Evolutionary conservation across 2,329 filamentous ascomycete genomes (phyloP).

Genomic region (Septoria linicola): DNA sequence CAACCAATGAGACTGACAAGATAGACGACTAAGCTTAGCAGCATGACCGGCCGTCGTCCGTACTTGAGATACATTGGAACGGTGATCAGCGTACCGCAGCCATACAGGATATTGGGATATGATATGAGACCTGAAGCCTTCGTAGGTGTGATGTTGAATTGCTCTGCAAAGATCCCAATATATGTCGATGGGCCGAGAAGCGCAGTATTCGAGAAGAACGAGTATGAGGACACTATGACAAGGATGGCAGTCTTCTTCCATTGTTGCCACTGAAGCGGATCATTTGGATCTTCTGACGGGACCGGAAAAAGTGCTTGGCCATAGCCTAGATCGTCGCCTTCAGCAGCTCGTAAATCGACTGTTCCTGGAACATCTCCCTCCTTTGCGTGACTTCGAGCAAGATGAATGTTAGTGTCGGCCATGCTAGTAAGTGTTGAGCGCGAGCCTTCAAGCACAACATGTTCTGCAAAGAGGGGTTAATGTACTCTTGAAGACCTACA

Average conservation of each 20-base stretch:
- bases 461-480: no score
- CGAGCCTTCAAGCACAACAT: no score
- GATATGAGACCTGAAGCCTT: constrained; percentile 57
- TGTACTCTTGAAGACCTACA: no score
- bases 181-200: constrained; percentile 58
- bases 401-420: neutral
- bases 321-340: constrained; percentile 60
- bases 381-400: constrained; percentile 51
- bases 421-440: neutral
- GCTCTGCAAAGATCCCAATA: constrained; percentile 54
- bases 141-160: constrained; percentile 53
- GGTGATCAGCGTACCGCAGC: constrained; percentile 56
- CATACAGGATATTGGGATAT: constrained; percentile 61
- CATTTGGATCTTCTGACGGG: constrained; percentile 61
- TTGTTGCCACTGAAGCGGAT: constrained; percentile 55
- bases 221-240: constrained; percentile 55
- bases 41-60: constrained; percentile 46
- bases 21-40: constrained; percentile 45
- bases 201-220: constrained; percentile 59
- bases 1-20: constrained; percentile 45
- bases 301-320: constrained; percentile 63
- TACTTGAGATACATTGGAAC: constrained; percentile 58
- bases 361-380: constrained; percentile 59
- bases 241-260: constrained; percentile 59
- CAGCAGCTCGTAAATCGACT: constrained; percentile 53